phyloP scores from a whole-genome alignment of 2,329 filamentous ascomycete genomes.

The Septoria linicola region DNA sequence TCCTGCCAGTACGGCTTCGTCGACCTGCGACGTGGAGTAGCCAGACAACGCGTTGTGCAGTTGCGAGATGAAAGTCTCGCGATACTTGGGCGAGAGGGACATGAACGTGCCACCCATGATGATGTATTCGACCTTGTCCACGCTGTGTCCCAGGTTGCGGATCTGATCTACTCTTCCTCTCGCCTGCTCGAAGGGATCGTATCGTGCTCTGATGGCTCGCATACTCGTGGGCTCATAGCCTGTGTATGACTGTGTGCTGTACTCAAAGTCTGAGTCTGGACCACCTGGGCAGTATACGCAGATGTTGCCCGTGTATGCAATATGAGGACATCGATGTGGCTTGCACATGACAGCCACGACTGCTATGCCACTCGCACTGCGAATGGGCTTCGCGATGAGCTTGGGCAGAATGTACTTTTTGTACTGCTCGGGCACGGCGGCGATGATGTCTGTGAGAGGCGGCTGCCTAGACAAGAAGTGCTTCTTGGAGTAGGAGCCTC shows the following conservation, averaged over 20 bases:
- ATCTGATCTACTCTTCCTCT: constrained; percentile 95
- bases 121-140: constrained; percentile 99
- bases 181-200: constrained; percentile 97
- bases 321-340: constrained; percentile 94
- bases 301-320: constrained; percentile 97
- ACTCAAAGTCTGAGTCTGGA: constrained; percentile 97
- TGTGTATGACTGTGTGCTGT: constrained; percentile 97
- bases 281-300: constrained; percentile 98
- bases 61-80: constrained; percentile 91
- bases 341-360: constrained; percentile 99
- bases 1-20: constrained; percentile 89
- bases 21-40: constrained; percentile 90
- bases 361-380: constrained; percentile 92
- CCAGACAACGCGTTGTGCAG: constrained; percentile 95
- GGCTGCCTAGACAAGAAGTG: constrained; percentile 85
- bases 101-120: constrained; percentile 99
- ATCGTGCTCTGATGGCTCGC: constrained; percentile 93
- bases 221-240: constrained; percentile 98
- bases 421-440: constrained; percentile 97
- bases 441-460: constrained; percentile 93
- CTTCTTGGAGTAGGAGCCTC: constrained; percentile 87
- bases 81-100: constrained; percentile 85
- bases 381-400: constrained; percentile 93
- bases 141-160: constrained; percentile 89
- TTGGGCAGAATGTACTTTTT: constrained; percentile 99